Evolutionary conservation across 2,329 filamentous ascomycete species (phyloP).

Genomic region (Fusarium abutilonis): DNA sequence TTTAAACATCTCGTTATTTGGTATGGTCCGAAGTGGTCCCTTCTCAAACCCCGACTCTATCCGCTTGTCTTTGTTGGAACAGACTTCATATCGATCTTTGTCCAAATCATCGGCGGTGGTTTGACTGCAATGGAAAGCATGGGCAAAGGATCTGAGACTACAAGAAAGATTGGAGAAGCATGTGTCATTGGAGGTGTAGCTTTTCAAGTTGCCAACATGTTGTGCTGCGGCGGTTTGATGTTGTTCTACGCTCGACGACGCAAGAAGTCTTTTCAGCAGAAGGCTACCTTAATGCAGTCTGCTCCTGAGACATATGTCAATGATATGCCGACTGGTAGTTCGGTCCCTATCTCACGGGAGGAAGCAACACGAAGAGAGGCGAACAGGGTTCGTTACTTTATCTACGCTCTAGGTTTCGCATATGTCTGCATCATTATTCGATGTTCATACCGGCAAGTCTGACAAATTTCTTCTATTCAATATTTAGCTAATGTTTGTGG

Average conservation of each 20-base stretch:
- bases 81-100: slow-evolving; percentile 55
- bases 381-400: slow-evolving; percentile 11
- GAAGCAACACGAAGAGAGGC: slow-evolving; percentile 29
- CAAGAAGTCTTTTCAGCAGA: slow-evolving; percentile 7
- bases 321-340: background rate
- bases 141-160: slow-evolving; percentile 16
- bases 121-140: slow-evolving; percentile 21
- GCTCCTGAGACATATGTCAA: slow-evolving; percentile 1
- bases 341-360: slow-evolving; percentile 16
- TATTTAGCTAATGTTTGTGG: background rate
- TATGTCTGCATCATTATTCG: slow-evolving; percentile 34
- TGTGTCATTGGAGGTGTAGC: slow-evolving; percentile 41
- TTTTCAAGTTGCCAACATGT: slow-evolving; percentile 45
- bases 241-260: slow-evolving; percentile 27
- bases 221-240: slow-evolving; percentile 35
- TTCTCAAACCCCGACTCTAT: slow-evolving; percentile 55
- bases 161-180: slow-evolving; percentile 25
- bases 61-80: slow-evolving; percentile 61
- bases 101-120: slow-evolving; percentile 39
- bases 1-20: slow-evolving; percentile 58
- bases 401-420: slow-evolving; percentile 25
- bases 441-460: slow-evolving; percentile 29
- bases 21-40: slow-evolving; percentile 53
- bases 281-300: background rate
- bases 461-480: rapidly evolving